These are phyloP conservation scores for Phytopythium helicoides DNA, from an alignment of 352 stramenopile species.

Conservation along the genomic window DNA sequence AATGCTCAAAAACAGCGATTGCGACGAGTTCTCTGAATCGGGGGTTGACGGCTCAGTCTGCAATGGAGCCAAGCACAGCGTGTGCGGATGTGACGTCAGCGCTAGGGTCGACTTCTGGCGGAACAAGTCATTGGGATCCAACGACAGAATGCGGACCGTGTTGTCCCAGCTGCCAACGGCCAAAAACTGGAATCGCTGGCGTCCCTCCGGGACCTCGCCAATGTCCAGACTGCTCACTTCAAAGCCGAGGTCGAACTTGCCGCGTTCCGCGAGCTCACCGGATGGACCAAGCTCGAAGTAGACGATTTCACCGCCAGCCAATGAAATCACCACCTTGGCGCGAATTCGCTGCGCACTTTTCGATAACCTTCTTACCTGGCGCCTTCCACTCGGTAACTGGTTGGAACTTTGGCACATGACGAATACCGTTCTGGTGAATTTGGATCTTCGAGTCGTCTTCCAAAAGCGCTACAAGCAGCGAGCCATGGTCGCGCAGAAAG, in stretches of 20 bases:
- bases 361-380: slow-evolving; percentile 97
- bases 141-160: slow-evolving; percentile 92
- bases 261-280: slow-evolving; percentile 93
- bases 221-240: slow-evolving; percentile 98
- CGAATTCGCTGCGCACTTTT: slow-evolving; percentile 95
- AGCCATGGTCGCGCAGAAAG: slow-evolving; percentile 94
- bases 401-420: slow-evolving; percentile 93
- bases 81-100: slow-evolving; percentile 81
- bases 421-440: slow-evolving; percentile 94
- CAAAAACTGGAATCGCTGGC: slow-evolving; percentile 94
- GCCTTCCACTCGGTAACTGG: slow-evolving; percentile 97
- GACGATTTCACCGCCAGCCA: slow-evolving; percentile 95
- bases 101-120: slow-evolving; percentile 81
- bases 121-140: slow-evolving; percentile 92
- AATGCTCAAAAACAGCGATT: slow-evolving; percentile 81
- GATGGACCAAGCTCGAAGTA: slow-evolving; percentile 98
- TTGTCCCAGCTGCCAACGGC: slow-evolving; percentile 94
- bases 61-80: slow-evolving; percentile 72
- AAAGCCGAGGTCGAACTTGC: slow-evolving; percentile 93
- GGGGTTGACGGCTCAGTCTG: slow-evolving; percentile 69
- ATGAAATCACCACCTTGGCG: slow-evolving; percentile 96
- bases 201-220: slow-evolving; percentile 91
- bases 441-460: slow-evolving; percentile 96
- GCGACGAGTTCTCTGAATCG: slow-evolving; percentile 52
- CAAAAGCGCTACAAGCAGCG: slow-evolving; percentile 93